Base-by-base conservation (phyloP, 2,329 filamentous ascomycete genomes). In the Colletotrichum spinosum region DNA sequence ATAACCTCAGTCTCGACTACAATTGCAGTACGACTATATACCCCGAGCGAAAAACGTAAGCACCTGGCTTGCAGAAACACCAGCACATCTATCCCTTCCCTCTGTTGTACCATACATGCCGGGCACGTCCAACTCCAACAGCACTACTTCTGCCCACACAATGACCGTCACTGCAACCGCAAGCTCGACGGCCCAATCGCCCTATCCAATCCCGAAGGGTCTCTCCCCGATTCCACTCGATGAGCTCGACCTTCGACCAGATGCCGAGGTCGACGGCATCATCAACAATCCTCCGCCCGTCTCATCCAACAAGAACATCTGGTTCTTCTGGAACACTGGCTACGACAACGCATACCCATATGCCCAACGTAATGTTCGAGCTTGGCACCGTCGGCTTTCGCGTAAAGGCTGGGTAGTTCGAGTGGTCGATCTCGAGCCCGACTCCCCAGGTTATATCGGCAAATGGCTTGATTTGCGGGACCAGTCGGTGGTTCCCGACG, bases 241-340 rank as follows among this genome's bases (percentile, higher is more conserved):
- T 9, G 61, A 55, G 13, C 65, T 75, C 2, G 70, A 76, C 67
- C 67, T 75, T 6, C 74, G 75, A 12, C 65, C 72, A 6, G 76
- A 78, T 41, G 65, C 67, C 2, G 72, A 78, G 1, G 76, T 80
- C 11, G 17, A 74, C 6, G 12, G 64, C 1, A 68, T 70, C 4
- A 72, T 80, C 2, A 62, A 67, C 12, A 60, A 67, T 1, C 74
- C 73, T 48, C 70, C 68, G 2, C 74, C 77, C 12, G 60, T 78
- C 48, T 75, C 72, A 1, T 78, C 76, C 0, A 77, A 81, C 51
- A 80, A 78, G 63, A 83, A 83, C 52, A 72, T 83, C 4, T 83
- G 80, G 79, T 78, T 79, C 4, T 80, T 80, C 64, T 83, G 80
- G 80, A 74, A 82, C 59, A 75, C 73, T 9, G 79, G 81, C 0